These are phyloP conservation scores for Candida namnaoensis DNA, from an alignment of 805 yeast species.

Conservation along the genomic window DNA sequence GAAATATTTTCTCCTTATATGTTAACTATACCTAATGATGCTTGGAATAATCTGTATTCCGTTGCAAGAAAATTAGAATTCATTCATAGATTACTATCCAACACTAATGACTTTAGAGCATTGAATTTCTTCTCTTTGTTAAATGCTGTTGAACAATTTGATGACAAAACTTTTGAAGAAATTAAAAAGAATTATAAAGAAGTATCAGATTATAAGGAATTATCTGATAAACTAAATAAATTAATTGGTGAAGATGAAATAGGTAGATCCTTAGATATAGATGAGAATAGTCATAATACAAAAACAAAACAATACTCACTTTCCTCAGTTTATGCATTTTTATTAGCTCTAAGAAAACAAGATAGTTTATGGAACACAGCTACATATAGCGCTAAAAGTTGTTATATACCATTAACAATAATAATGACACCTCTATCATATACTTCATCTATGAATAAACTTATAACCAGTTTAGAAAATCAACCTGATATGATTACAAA, in stretches of 20 bases:
- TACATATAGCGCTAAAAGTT: conserved; percentile 19
- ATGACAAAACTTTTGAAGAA: conserved; percentile 17
- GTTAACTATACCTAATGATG: conserved; percentile 26
- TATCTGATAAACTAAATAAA: conserved; percentile 9
- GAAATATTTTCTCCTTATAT: conserved; percentile 24
- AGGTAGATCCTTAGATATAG: not conserved
- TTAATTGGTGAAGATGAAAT: conserved; percentile 12
- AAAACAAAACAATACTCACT: not conserved
- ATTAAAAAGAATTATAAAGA: conserved; percentile 9
- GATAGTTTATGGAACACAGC: conserved; percentile 33
- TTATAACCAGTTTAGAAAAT: conserved; percentile 19
- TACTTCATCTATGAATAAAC: conserved; percentile 22
- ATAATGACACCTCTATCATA: conserved; percentile 33
- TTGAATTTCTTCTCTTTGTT: conserved; percentile 29
- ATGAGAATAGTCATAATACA: not conserved
- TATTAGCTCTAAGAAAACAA: conserved; percentile 39
- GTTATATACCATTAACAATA: conserved; percentile 31
- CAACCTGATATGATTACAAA: conserved; percentile 14
- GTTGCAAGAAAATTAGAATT: conserved; percentile 33
- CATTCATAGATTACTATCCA: conserved; percentile 36
- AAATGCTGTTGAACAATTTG: conserved; percentile 23
- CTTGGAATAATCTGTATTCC: conserved; percentile 30
- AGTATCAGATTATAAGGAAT: conserved; percentile 18
- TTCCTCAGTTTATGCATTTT: not conserved
- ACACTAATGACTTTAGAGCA: conserved; percentile 29